Base-by-base conservation (phyloP, 441 rosid genomes). In the Pelargonium citronellum region DNA sequence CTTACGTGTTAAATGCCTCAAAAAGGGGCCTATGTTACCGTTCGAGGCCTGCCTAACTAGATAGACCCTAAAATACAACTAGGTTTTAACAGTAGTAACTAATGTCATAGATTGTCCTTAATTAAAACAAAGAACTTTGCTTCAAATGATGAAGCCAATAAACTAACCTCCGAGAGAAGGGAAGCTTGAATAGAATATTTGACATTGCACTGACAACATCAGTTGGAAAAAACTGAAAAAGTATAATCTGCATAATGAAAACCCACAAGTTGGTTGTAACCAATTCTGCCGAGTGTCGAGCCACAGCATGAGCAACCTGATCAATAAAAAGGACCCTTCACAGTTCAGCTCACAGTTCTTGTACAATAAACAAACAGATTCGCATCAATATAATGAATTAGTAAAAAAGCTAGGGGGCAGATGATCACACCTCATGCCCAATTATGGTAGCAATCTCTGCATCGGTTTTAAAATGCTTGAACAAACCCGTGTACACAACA, bases 291-390 rank as follows among this genome's bases (percentile, higher is more conserved):
- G 67, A 62, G 82, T 92, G 98, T 72, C 98, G 80, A n/a, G 93
- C 98, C 75, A 95, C 96, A 7, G 89, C 95, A 86, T 90, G 97
- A 24, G 85, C 98, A 74, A 95, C 89, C 99, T 95, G 81, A 55
- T 66, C 46, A 30, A 60, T 74, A 68, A 55, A 44, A 72, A n/a
- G 37, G 39, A 69, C 60, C 53, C 27, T 47, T 62, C 34, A 67
- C 71, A 44, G 64, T 58, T 58, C 64, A 58, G 30, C 20, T 1
- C 24, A 58, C 5, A 58, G 2, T 19, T 22, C 64, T 58, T 19
- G 22, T 58, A 19, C 34, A 2, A 58, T 58, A 13, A 2, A 16
- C 8, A 2, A 58, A 1, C 61, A 55, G 10, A 22, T 9, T 58
- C 20, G 30, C 6, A 53, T 53, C 22, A 17, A 53, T 16, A 53